Percentiles rank a stretch among this genome's conserved stretches.
phyloP scores from a whole-genome alignment of 1,284 basidiomycete species.

The Puccinia polysora region DNA sequence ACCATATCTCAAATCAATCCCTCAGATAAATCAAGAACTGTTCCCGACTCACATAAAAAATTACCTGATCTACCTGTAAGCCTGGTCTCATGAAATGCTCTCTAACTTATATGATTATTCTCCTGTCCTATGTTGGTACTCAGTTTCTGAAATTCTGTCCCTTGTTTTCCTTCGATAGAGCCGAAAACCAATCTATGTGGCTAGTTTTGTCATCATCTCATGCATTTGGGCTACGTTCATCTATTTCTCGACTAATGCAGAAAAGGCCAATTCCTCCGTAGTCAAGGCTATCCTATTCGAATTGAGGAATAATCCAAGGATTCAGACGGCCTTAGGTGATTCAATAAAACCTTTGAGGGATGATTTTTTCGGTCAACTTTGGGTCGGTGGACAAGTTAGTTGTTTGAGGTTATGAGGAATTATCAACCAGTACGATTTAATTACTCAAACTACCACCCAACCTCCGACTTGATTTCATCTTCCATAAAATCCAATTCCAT shows the following conservation, averaged over 20 bases:
- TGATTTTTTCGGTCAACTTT: slow-evolving; percentile 30
- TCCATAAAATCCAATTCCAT: background rate
- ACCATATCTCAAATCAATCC: background rate
- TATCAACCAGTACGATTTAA: background rate
- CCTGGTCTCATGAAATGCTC: too few species aligned
- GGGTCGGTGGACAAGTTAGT: slow-evolving; percentile 38
- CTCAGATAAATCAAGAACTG: slow-evolving; percentile 6
- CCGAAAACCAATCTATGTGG: slow-evolving; percentile 31
- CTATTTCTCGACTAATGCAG: slow-evolving; percentile 35
- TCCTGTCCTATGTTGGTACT: too few species aligned
- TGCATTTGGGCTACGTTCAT: slow-evolving; percentile 30
- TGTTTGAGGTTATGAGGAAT: background rate
- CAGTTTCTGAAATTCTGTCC: background rate
- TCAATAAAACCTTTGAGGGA: slow-evolving; percentile 24
- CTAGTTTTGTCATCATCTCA: slow-evolving; percentile 16
- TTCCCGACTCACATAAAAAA: slow-evolving; percentile 18
- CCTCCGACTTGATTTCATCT: too few species aligned
- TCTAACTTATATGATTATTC: too few species aligned
- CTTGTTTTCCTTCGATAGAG: background rate
- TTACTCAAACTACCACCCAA: background rate
- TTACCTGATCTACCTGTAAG: slow-evolving; percentile 25
- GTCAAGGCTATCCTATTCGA: slow-evolving; percentile 36
- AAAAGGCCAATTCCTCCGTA: slow-evolving; percentile 38
- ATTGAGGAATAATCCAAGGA: slow-evolving; percentile 14
- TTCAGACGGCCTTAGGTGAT: slow-evolving; percentile 1